Conservation (phyloP, 495 filamentous ascomycete genomes). For the Lasiosphaeria ovina region DNA sequence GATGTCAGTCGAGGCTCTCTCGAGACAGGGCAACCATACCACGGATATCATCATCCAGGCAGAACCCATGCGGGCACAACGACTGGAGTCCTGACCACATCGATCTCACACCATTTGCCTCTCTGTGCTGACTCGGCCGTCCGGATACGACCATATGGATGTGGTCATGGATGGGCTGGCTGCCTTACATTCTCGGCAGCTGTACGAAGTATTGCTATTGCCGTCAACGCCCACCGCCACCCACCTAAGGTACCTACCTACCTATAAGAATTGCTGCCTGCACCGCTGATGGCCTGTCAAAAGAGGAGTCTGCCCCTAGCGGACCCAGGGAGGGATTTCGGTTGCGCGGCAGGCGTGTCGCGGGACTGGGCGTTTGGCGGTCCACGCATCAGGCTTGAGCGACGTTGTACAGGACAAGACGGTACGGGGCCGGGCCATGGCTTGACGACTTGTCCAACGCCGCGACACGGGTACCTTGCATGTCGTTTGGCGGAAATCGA, state of each 20-base stretch:
- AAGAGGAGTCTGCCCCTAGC: too few species aligned
- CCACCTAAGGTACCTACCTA: too few species aligned
- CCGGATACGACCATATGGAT: too few species aligned
- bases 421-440: background rate
- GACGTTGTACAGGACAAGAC: slow-evolving; percentile 13
- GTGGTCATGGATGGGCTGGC: too few species aligned
- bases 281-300: too few species aligned
- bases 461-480: slow-evolving; percentile 25
- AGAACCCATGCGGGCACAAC: background rate
- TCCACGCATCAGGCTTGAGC: slow-evolving; percentile 1
- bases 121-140: too few species aligned
- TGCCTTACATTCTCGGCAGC: too few species aligned
- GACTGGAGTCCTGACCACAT: background rate
- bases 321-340: background rate
- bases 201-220: too few species aligned
- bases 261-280: too few species aligned
- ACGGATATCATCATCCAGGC: background rate
- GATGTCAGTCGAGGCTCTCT: slow-evolving; percentile 12
- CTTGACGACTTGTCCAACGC: slow-evolving; percentile 10
- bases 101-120: too few species aligned
- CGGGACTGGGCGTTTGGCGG: background rate
- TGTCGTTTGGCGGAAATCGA: slow-evolving; percentile 21
- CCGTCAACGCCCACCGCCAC: too few species aligned
- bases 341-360: slow-evolving; percentile 1
- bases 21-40: background rate